phyloP scores from a whole-genome alignment of 129 eudicot genomes.

The Silybum marianum region DNA sequence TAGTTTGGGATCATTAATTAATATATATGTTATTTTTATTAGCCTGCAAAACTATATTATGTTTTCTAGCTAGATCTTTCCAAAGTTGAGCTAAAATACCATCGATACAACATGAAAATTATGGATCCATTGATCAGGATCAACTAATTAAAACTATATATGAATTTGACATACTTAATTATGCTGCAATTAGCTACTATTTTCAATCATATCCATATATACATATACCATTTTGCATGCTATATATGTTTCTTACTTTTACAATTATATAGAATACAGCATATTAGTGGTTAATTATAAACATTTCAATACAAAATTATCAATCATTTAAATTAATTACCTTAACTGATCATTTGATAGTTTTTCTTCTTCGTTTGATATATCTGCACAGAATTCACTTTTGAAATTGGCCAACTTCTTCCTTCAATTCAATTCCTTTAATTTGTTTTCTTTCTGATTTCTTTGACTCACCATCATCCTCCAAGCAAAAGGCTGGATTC shows the following conservation, averaged over 20 bases:
- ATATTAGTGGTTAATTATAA: background rate
- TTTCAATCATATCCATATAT: background rate
- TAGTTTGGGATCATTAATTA: no score
- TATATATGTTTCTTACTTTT: no score
- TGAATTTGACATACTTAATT: no score
- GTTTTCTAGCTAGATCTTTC: background rate
- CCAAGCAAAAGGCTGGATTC: background rate
- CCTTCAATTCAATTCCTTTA: background rate
- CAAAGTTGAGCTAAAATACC: background rate
- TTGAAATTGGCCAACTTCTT: constrained; percentile 19
- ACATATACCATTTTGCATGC: no score
- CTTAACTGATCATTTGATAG: constrained; percentile 21
- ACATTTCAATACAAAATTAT: background rate
- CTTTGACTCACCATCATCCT: constrained; percentile 30
- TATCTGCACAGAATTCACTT: background rate
- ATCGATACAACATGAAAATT: background rate
- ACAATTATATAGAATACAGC: background rate
- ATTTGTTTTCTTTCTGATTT: background rate
- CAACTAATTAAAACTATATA: background rate
- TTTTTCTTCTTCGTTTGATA: constrained; percentile 16
- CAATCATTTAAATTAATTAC: background rate
- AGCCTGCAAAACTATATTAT: no score
- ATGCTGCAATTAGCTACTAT: no score
- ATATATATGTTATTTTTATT: no score
- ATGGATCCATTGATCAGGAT: background rate